A percentile compares a stretch with the other conserved stretches of the same genome.
phyloP scores from a whole-genome alignment of 108 stramenopile species.

The Cyclostephanos tholiformis region DNA sequence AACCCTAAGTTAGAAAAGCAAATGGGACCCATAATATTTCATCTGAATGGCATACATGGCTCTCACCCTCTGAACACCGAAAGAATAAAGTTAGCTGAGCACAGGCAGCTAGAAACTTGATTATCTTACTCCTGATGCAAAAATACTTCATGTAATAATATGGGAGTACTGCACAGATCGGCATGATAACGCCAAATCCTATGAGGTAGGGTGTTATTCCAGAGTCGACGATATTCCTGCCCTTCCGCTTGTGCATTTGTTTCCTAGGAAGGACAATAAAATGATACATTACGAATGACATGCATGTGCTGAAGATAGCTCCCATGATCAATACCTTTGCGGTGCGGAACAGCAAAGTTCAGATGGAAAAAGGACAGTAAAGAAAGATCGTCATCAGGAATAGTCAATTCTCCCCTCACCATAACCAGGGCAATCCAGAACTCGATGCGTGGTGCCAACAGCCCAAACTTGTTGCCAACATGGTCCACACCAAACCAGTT shows the following conservation, averaged over 20 bases:
- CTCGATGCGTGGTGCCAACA: slow-evolving; percentile 13
- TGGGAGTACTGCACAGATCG: slow-evolving; percentile 22
- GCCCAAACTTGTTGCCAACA: slow-evolving; percentile 9
- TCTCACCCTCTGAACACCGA: slow-evolving; percentile 39
- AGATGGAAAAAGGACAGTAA: background rate
- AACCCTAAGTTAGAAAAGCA: background rate
- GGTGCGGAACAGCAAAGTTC: background rate
- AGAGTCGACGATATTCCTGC: background rate
- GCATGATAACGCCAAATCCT: slow-evolving; percentile 42
- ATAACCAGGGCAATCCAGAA: slow-evolving; percentile 31
- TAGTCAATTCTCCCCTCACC: slow-evolving; percentile 7
- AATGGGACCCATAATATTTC: background rate
- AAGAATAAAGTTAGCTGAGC: slow-evolving; percentile 26
- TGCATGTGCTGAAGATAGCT: slow-evolving; percentile 3
- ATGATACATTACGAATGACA: slow-evolving; percentile 22
- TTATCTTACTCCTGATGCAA: slow-evolving; percentile 26
- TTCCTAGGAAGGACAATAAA: slow-evolving; percentile 41
- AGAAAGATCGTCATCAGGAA: background rate
- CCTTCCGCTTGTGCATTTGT: background rate
- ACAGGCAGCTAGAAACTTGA: slow-evolving; percentile 36
- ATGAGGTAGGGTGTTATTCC: slow-evolving; percentile 8
- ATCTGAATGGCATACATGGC: background rate
- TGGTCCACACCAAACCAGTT: background rate
- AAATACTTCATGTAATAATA: slow-evolving; percentile 19
- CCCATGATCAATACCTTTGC: slow-evolving; percentile 5